Conservation (phyloP, 2,329 filamentous ascomycete species). For the Aspergillus aculeatinus region DNA sequence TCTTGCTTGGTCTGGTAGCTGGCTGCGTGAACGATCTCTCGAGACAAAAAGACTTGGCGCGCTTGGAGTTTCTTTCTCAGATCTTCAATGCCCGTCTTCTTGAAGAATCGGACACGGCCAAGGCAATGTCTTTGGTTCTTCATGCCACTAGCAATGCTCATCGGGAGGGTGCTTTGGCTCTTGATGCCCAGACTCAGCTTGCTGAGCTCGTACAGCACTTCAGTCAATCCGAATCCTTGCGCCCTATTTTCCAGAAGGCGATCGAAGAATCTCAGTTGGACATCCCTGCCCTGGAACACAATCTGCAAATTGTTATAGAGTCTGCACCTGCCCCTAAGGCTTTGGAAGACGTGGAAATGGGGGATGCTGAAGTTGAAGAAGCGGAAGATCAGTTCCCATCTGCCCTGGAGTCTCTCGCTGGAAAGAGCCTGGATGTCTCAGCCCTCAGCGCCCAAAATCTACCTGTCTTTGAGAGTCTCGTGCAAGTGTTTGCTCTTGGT, state of each 20-base stretch:
- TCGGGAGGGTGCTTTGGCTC: slow-evolving; percentile 34
- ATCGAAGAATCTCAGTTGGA: slow-evolving; percentile 69
- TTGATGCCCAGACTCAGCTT: slow-evolving; percentile 60
- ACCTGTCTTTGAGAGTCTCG: slow-evolving; percentile 40
- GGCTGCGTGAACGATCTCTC: slow-evolving; percentile 35
- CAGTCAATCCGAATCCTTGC: slow-evolving; percentile 60
- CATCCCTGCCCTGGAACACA: slow-evolving; percentile 72
- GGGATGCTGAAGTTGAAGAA: slow-evolving; percentile 35
- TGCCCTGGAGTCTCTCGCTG: slow-evolving; percentile 34
- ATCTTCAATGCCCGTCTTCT: slow-evolving; percentile 37
- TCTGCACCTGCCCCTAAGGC: slow-evolving; percentile 53
- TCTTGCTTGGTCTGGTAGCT: slow-evolving; percentile 39
- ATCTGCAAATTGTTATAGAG: slow-evolving; percentile 68
- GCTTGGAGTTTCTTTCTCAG: slow-evolving; percentile 49
- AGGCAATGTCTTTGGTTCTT: slow-evolving; percentile 36
- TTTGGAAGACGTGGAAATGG: slow-evolving; percentile 54
- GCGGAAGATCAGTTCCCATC: slow-evolving; percentile 33
- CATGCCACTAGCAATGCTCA: slow-evolving; percentile 48
- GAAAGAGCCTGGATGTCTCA: slow-evolving; percentile 32
- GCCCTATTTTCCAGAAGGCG: slow-evolving; percentile 64
- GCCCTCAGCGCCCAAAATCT: slow-evolving; percentile 38
- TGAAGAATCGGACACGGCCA: slow-evolving; percentile 29
- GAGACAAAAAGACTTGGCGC: slow-evolving; percentile 32
- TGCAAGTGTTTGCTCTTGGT: slow-evolving; percentile 38
- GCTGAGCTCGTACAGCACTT: slow-evolving; percentile 67